Base-by-base conservation (phyloP, 352 stramenopile genomes). In the Phytophthora litchii region DNA sequence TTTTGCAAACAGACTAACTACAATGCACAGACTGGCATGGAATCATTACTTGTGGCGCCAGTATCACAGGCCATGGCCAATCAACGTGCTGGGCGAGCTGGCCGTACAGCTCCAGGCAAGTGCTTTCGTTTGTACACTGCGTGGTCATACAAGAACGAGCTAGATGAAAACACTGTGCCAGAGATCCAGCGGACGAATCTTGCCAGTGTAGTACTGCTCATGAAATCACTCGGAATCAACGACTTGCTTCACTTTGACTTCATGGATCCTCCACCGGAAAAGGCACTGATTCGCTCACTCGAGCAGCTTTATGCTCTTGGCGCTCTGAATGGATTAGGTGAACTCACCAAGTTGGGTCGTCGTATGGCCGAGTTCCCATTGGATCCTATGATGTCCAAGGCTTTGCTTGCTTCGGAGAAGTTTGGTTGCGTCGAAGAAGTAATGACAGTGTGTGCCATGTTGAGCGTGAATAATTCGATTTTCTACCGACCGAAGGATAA, bases 1-100 rank as follows among this genome's bases (percentile, higher is more conserved):
- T 99, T 99, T 65, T 99, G 96, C 80, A 99, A 99, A 68, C 97
- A 99, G 72, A 99, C 98, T 5, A 98, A 91, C 38, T 99, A 98
- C 82, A 99, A 99, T 76, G 91, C 98, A 0, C 90, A 97, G 53
- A 98, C 94, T 3, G 97, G 97, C 7, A 99, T 99, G 96, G 97
- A 99, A 62, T 99, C 92, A n/a, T 74, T 99, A 9, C 85, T 99
- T 12, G 97, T 99, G 4, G 97, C 96, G 36, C 97, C 98, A 11
- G 94, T 99, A 23, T 99, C 93, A 2, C 94, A 99, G 50, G 97
- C 97, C 4, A 96, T 97, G 60, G 95, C 97, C 8, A 97, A 98
- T 61, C 97, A 99, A 73, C 85, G 98, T 45, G 86, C 86, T n/a
- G 95, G 95, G 37, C 86, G 95, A 45, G 97, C 97, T 19, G 97